A percentile compares a stretch with the other conserved stretches of the same genome.
These are phyloP conservation scores for Globisporangium abappressorium DNA, from an alignment of 352 stramenopile genomes.

Conservation along the genomic window DNA sequence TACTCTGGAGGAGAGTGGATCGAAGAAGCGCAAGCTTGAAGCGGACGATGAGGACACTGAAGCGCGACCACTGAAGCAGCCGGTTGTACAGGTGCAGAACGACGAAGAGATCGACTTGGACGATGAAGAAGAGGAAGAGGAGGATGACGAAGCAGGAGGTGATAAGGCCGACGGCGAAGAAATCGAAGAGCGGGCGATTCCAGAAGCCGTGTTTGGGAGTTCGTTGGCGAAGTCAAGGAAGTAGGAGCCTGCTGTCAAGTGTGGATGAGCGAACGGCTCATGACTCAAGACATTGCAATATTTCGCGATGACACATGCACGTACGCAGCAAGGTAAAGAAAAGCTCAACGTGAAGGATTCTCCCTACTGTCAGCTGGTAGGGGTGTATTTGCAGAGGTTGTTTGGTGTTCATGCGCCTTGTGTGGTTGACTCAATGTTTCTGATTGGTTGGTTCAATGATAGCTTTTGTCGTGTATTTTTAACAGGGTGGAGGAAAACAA, in stretches of 20 bases:
- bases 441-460: not conserved
- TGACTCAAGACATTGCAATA: too few species aligned
- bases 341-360: not conserved
- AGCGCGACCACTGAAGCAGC: slow-evolving; percentile 77
- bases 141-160: slow-evolving; percentile 21
- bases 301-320: too few species aligned
- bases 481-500: not conserved
- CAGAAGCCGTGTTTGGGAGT: too few species aligned
- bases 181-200: slow-evolving; percentile 24
- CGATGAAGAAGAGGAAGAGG: slow-evolving; percentile 70
- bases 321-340: too few species aligned
- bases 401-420: not conserved
- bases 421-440: not conserved
- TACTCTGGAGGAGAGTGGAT: slow-evolving; percentile 33
- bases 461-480: slow-evolving; percentile 4
- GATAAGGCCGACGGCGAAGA: slow-evolving; percentile 11
- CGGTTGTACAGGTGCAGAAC: slow-evolving; percentile 69
- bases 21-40: slow-evolving; percentile 66
- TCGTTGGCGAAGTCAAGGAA: not conserved
- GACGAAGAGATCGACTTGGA: slow-evolving; percentile 94
- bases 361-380: not conserved
- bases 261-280: too few species aligned
- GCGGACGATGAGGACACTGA: slow-evolving; percentile 53
- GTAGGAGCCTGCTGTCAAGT: not conserved
- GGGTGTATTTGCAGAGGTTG: not conserved